A percentile compares a stretch with the other conserved stretches of the same genome.
phyloP scores from a whole-genome alignment of 306 rosid species.

The Pterocarpus santalinus region DNA sequence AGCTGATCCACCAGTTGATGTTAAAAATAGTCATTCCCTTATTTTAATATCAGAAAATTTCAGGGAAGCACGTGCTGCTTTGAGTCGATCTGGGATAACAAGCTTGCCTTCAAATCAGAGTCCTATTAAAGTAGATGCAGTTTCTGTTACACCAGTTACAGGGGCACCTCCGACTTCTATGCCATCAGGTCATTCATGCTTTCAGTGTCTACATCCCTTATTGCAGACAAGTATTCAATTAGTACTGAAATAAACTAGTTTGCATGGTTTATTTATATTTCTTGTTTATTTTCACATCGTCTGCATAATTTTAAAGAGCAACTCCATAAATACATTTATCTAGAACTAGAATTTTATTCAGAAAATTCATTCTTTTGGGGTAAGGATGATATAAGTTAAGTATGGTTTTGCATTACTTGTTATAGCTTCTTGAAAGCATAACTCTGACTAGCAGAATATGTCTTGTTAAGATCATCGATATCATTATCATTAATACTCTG shows the following conservation, averaged over 20 bases:
- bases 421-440: neutral
- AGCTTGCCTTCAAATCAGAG: slow-evolving; percentile 75
- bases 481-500: no score
- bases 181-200: slow-evolving; percentile 67
- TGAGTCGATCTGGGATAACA: slow-evolving; percentile 83
- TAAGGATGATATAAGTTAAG: neutral
- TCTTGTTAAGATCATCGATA: neutral
- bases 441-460: no score
- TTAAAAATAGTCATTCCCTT: slow-evolving; percentile 70
- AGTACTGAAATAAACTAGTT: neutral
- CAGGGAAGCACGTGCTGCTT: slow-evolving; percentile 82
- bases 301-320: slow-evolving; percentile 13
- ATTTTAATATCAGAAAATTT: slow-evolving; percentile 87
- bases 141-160: slow-evolving; percentile 72
- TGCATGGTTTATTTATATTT: slow-evolving; percentile 33
- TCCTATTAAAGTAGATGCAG: slow-evolving; percentile 86
- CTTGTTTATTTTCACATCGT: slow-evolving; percentile 2
- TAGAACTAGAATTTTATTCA: slow-evolving; percentile 16
- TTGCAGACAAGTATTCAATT: slow-evolving; percentile 18
- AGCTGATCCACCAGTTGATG: slow-evolving; percentile 79
- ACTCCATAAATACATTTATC: neutral
- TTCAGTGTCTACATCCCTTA: neutral
- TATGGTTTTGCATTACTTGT: slow-evolving; percentile 19
- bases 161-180: slow-evolving; percentile 80
- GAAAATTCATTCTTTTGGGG: slow-evolving; percentile 7